Percentiles rank a stretch among this genome's conserved stretches.
Evolutionary conservation across 2,329 filamentous ascomycete genomes (phyloP).

Genomic region (Fusarium nisikadoi): DNA sequence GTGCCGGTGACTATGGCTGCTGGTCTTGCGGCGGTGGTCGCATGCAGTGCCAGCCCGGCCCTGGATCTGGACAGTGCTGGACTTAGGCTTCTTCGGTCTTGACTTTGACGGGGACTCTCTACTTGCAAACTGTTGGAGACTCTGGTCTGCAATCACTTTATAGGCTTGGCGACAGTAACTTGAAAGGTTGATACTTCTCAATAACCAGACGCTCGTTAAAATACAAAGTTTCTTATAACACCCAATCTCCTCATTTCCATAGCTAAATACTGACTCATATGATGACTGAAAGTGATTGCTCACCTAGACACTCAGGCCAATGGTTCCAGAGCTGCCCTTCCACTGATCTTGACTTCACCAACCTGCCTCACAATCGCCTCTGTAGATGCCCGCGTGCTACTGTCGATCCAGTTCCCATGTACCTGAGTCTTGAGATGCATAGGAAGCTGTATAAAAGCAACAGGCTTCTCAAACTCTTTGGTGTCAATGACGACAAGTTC

Average conservation of each 20-base stretch:
- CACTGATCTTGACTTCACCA: not conserved
- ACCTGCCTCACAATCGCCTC: not conserved
- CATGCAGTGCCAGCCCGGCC: conserved; percentile 13
- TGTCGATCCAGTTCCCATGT: conserved; percentile 18
- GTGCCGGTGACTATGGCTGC: conserved; percentile 9
- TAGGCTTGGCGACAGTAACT: too few species aligned
- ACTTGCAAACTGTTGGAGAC: too few species aligned
- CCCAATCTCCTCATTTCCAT: too few species aligned
- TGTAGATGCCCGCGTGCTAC: not conserved
- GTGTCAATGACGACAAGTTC: conserved; percentile 25
- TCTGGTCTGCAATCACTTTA: too few species aligned
- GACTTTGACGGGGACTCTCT: too few species aligned
- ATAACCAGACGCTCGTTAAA: too few species aligned
- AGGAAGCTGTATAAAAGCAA: conserved; percentile 18
- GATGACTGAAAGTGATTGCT: too few species aligned
- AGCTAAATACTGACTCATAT: too few species aligned
- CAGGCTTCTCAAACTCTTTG: conserved; percentile 3
- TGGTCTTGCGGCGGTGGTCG: conserved; percentile 15
- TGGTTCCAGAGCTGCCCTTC: not conserved
- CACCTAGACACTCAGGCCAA: too few species aligned
- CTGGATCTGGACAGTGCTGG: conserved; percentile 15
- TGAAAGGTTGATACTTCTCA: too few species aligned
- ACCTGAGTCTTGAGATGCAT: conserved; percentile 19
- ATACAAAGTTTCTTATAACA: too few species aligned
- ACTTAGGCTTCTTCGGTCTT: too few species aligned